Base-by-base conservation (phyloP, 2,329 filamentous ascomycete species). In the Decorospora gaudefroyi region DNA sequence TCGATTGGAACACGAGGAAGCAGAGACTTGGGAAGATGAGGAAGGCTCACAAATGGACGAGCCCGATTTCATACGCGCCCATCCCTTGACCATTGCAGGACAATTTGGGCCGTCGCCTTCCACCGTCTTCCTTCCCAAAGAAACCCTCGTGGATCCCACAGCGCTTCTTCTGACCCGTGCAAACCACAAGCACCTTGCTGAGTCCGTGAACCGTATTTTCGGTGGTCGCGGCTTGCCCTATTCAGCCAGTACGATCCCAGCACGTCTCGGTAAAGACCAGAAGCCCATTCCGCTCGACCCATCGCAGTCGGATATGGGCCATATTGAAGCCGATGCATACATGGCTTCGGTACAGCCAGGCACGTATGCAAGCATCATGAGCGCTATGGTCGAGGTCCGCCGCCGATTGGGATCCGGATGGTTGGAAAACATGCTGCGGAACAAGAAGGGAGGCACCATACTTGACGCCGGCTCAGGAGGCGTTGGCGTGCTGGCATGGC, bases 381-480 rank as follows among this genome's bases (percentile, higher is more conserved):
- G 83, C 47, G 78, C 83, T 3, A 71, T 93, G 9, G 83, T 87
- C 1, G 88, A 93, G 68, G 78, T 88, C 7, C 80, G 88, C 38
- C 86, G 86, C 64, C 79, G 88, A 18, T 72, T 92, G 3, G 88
- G 89, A 3, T 75, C 78, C 0, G 74, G 79, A 1, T 95, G 88
- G 88, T 71, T 91, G 4, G 78, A 82, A 45, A 78, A 78, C 2
- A 74, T 88, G 29, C 72, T 90, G 11, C 72, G 89, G 11, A 72
- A 74, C 16, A 80, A 82, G 55, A 75, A 78, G 46, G 79, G 76
- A n/a, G 78, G 80, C 12, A 79, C 82, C 19, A 77, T 93, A 5
- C 75, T 95, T 4, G 88, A 95, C 64, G 84, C 84, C 4, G 88
- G 88, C 6, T 82, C 82, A 15, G 88, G 82, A 12, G 89, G 88